Evolutionary conservation across 202 grass and related monocot genomes (phyloP).

Genomic region (Bolboschoenoplectus hybrid): DNA sequence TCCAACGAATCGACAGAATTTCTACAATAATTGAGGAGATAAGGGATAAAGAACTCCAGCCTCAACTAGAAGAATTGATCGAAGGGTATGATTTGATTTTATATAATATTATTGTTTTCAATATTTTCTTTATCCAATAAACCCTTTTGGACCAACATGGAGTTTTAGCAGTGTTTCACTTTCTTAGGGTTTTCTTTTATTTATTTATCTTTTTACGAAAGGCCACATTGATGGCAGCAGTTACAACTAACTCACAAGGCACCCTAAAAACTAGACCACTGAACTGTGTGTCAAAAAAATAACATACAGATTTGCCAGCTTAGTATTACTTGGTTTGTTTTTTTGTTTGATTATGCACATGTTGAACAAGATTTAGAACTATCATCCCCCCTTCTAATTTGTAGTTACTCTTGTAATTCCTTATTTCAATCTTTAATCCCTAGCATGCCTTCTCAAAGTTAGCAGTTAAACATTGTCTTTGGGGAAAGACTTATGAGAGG

Average conservation of each 20-base stretch:
- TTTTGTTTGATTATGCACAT: not conserved
- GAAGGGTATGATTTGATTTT: slow-evolving; percentile 67
- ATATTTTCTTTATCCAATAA: not conserved
- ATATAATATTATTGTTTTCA: not conserved
- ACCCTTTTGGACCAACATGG: not conserved
- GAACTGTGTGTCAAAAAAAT: not conserved
- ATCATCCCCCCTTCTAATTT: slow-evolving; percentile 7
- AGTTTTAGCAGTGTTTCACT: not conserved
- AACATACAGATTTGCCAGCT: not conserved
- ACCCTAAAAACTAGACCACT: slow-evolving; percentile 6
- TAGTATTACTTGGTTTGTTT: not conserved
- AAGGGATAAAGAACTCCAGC: slow-evolving; percentile 98
- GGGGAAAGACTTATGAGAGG: not conserved
- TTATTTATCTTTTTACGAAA: not conserved
- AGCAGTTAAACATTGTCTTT: not conserved
- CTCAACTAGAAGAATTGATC: slow-evolving; percentile 96
- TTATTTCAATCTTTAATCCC: not conserved
- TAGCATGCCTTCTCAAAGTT: not conserved
- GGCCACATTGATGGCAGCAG: not conserved
- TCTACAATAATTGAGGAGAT: slow-evolving; percentile 93
- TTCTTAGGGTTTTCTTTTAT: not conserved
- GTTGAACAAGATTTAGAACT: slow-evolving; percentile 25
- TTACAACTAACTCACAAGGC: not conserved
- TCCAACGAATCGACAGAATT: slow-evolving; percentile 91
- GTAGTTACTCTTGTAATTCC: slow-evolving; percentile 17